These are phyloP conservation scores for Adansonia rubrostipa DNA, from an alignment of 441 rosid genomes.

Conservation along the genomic window DNA sequence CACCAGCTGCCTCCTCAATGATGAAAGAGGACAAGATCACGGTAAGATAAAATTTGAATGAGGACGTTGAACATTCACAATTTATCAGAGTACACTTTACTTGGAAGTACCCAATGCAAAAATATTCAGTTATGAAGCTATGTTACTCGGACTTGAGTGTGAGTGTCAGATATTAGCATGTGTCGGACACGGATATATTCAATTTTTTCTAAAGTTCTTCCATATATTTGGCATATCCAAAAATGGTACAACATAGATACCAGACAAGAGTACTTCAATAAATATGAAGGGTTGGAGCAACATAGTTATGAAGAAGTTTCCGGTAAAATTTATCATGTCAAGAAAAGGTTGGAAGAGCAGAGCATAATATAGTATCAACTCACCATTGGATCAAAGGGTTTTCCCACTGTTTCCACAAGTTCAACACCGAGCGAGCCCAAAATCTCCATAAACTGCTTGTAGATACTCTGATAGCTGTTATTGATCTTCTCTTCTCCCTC, in stretches of 20 bases:
- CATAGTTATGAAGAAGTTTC: neutral
- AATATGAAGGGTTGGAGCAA: neutral
- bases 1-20: neutral
- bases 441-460: slow-evolving; percentile 85
- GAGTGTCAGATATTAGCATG: too few species aligned
- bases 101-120: too few species aligned
- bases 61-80: neutral
- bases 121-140: too few species aligned
- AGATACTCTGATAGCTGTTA: slow-evolving; percentile 89
- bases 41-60: neutral
- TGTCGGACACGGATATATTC: too few species aligned
- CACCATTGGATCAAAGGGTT: slow-evolving; percentile 91
- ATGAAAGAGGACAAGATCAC: neutral
- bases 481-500: slow-evolving; percentile 92
- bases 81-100: neutral
- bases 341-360: slow-evolving; percentile 17
- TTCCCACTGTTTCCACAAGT: slow-evolving; percentile 81
- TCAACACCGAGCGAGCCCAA: slow-evolving; percentile 76
- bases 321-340: neutral
- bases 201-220: too few species aligned
- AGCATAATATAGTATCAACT: slow-evolving; percentile 36
- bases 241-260: too few species aligned
- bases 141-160: too few species aligned
- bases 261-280: neutral
- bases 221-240: too few species aligned